Conservation (phyloP, 2,329 filamentous ascomycete genomes). For the Karstenula rhodostoma region DNA sequence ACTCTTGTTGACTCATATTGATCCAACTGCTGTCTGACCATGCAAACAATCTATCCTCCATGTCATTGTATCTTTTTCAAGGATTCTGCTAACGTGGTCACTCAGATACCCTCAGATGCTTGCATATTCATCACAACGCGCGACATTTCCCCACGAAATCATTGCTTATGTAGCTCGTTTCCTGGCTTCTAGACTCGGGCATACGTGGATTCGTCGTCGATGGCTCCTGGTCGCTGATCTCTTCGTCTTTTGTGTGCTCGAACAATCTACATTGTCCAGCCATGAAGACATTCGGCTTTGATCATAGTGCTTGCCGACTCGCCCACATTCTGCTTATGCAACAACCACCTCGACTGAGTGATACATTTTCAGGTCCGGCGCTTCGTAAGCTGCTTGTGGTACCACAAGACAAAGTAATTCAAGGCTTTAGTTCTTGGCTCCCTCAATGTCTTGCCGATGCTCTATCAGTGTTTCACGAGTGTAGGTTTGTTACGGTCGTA, state of each 20-base stretch:
- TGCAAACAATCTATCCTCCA: slow-evolving; percentile 14
- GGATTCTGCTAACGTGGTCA: background rate
- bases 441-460: background rate
- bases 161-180: background rate
- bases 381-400: background rate
- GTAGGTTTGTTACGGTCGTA: background rate
- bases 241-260: too few species aligned
- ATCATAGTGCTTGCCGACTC: too few species aligned
- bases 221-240: too few species aligned
- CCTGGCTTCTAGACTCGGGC: too few species aligned
- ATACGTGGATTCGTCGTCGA: too few species aligned
- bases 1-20: slow-evolving; percentile 73
- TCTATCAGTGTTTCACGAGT: background rate
- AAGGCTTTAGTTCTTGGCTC: background rate
- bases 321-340: too few species aligned
- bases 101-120: background rate
- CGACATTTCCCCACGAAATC: background rate
- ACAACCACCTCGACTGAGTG: too few species aligned
- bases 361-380: too few species aligned
- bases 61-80: background rate
- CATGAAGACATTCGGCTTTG: too few species aligned
- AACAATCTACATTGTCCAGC: too few species aligned
- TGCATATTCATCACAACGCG: background rate
- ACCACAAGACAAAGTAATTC: background rate
- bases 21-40: slow-evolving; percentile 84